These are phyloP conservation scores for Quercus lobata DNA, from an alignment of 331 rosid genomes.

Conservation along the genomic window DNA sequence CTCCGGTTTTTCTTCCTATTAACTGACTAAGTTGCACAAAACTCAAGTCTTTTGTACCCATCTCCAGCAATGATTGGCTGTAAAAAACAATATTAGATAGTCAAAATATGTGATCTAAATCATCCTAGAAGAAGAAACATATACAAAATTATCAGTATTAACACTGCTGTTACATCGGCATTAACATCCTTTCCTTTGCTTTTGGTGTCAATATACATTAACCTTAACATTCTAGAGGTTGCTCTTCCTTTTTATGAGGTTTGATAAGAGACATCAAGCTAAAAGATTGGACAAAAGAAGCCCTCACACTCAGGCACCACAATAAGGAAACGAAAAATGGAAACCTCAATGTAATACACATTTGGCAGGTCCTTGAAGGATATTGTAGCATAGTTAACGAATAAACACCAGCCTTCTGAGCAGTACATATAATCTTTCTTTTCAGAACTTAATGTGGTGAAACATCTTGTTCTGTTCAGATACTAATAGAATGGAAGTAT, in stretches of 20 bases:
- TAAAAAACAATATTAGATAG: conserved; percentile 26
- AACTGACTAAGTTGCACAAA: conserved; percentile 96
- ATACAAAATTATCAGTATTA: neutral
- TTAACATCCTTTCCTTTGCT: neutral
- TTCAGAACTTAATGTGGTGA: neutral
- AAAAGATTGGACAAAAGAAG: neutral
- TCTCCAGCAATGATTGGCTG: conserved; percentile 97
- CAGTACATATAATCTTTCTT: neutral
- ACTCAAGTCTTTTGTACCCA: conserved; percentile 93
- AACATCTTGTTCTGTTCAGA: neutral
- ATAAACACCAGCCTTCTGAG: no score
- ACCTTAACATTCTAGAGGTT: neutral
- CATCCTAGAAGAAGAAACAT: conserved; percentile 13
- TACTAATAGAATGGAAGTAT: conserved; percentile 5
- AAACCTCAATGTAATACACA: neutral
- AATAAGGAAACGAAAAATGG: neutral
- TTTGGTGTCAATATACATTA: neutral
- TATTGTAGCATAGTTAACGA: neutral
- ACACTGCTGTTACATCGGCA: neutral
- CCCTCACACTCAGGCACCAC: neutral
- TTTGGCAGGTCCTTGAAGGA: neutral
- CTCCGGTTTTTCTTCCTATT: conserved; percentile 97
- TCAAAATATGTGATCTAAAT: conserved; percentile 13
- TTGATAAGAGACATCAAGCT: neutral
- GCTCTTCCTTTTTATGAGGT: neutral